A percentile compares a stretch with the other conserved stretches of the same genome.
These are phyloP conservation scores for Psilocybe cubensis DNA, from an alignment of 768 basidiomycete species.

Conservation along the genomic window DNA sequence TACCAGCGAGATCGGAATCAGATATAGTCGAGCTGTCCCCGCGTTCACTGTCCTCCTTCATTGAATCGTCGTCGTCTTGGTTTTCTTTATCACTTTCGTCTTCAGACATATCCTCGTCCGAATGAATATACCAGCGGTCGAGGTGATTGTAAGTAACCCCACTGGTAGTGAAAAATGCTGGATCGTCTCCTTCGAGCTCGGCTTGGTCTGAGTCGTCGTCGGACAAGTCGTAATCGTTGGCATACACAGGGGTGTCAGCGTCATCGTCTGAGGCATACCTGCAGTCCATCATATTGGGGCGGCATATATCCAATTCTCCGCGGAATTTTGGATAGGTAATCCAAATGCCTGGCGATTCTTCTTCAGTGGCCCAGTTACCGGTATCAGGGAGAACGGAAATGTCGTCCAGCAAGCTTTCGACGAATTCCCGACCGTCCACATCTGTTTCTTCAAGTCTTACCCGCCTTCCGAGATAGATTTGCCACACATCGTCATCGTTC, in stretches of 20 bases:
- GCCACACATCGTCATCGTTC: constrained; percentile 38
- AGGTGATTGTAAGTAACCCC: too few relatives aligned
- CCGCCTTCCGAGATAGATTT: constrained; percentile 40
- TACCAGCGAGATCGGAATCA: constrained; percentile 5
- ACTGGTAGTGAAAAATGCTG: constrained; percentile 1
- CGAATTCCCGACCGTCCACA: background rate
- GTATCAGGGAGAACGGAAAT: constrained; percentile 25
- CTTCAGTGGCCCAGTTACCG: constrained; percentile 31
- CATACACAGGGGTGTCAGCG: background rate
- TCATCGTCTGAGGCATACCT: background rate
- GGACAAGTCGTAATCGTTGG: background rate
- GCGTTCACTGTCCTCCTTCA: background rate
- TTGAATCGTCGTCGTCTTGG: background rate
- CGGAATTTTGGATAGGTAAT: constrained; percentile 24
- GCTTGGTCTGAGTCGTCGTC: constrained; percentile 2
- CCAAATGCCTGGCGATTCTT: constrained; percentile 34
- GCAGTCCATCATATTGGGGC: background rate
- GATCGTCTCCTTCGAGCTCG: background rate
- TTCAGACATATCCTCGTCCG: background rate
- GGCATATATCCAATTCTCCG: background rate
- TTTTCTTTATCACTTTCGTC: background rate
- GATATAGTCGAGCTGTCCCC: background rate
- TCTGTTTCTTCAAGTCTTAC: constrained; percentile 33
- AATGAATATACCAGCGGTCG: background rate
- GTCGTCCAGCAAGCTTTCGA: constrained; percentile 31